Base-by-base conservation (phyloP, 1,284 basidiomycete genomes). In the Sporisorium scitamineum region DNA sequence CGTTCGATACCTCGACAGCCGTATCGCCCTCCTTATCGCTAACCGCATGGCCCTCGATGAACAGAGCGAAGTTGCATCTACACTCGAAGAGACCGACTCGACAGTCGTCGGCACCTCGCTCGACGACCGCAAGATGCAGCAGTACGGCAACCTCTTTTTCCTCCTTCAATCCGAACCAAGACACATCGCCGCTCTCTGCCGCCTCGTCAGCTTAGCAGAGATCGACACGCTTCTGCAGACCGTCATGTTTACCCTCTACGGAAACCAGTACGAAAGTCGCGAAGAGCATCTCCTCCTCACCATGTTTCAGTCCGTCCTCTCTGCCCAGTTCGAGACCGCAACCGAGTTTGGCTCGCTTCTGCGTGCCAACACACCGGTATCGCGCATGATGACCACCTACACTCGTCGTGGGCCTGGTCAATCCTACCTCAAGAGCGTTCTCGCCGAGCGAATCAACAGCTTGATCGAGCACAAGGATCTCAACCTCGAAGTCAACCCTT, bases 361-460 rank as follows among this genome's bases (percentile, higher is more conserved):
- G 27, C 93, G 97, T 56, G 95, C 96, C 67, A 99, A 99, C 87
- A 99, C 97, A 50, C 96, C 97, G 54, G 96, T 98, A 20, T 98
- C 95, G 57, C 92, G 97, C 52, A 98, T 99, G 96, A 98, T 99
- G 96, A 98, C 97, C 44, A 98, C 96, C 22, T 99, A 99, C 87
- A 98, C 96, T 52, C 92, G 97, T 62, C 92, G 97, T 74, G 96
- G 95, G 54, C 96, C 97, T 0, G 96, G 96, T 76, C 96, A 99
- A 86, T 94, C 93, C 81, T 99, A 98, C 86, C 90, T 99, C 77
- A 98, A 98, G 88, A 92, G 92, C 76, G 95, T 98, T 34, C 89
- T 99, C 54, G 94, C 96, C 14, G 95, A 97, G 85, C 91, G 96
- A 63, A 97, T 99, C 87, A 98, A 98, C 87, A 94, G 93, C 82